Percentiles rank a stretch among this genome's conserved stretches.
These are phyloP conservation scores for Trapa bicornis DNA, from an alignment of 345 rosid genomes.

Conservation along the genomic window DNA sequence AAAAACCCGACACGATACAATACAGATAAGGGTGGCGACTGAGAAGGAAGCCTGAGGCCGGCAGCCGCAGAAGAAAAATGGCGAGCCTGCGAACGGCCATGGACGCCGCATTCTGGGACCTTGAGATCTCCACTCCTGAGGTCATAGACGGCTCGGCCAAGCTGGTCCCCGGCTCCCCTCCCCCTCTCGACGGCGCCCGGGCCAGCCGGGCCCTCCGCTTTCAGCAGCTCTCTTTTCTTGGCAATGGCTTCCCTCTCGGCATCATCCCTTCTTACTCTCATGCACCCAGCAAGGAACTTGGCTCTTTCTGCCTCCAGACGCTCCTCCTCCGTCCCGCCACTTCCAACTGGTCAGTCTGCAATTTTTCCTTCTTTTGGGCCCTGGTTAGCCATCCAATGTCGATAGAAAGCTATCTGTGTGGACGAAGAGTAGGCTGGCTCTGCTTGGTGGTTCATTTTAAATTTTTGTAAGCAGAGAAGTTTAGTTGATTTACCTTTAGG, in stretches of 20 bases:
- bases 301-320: slow-evolving; percentile 64
- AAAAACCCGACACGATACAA: neutral
- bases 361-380: neutral
- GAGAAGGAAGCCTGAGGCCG: neutral
- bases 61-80: slow-evolving; percentile 24
- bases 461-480: too few relatives aligned
- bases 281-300: slow-evolving; percentile 32
- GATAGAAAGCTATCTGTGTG: neutral
- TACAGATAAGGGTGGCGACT: neutral
- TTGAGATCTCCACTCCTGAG: slow-evolving; percentile 46
- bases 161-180: slow-evolving; percentile 64
- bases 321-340: slow-evolving; percentile 43
- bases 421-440: too few relatives aligned
- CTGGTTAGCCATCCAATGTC: neutral
- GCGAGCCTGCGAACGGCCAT: slow-evolving; percentile 63
- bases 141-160: slow-evolving; percentile 55
- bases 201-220: slow-evolving; percentile 65
- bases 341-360: slow-evolving; percentile 35
- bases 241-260: slow-evolving; percentile 67
- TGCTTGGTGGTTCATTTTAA: too few relatives aligned
- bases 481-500: too few relatives aligned
- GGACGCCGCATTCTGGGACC: slow-evolving; percentile 79
- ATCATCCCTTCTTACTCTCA: slow-evolving; percentile 61
- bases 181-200: slow-evolving; percentile 52
- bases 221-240: slow-evolving; percentile 71